Evolutionary conservation across 805 yeast genomes (phyloP).

Genomic region (Wickerhamiella allomyrinae): DNA sequence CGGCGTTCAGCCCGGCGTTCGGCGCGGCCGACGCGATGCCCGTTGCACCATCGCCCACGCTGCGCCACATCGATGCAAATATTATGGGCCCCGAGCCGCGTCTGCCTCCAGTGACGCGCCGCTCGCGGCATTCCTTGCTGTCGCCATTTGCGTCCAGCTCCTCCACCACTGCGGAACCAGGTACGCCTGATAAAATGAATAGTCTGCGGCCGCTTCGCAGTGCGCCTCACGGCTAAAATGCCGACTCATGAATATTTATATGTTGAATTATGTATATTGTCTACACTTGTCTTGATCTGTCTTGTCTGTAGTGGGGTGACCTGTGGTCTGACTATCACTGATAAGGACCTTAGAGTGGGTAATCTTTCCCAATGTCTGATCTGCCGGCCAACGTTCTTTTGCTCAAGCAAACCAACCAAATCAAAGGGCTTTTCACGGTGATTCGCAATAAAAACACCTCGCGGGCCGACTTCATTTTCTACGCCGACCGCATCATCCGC

Average conservation of each 20-base stretch:
- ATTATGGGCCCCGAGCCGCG: conserved; percentile 15
- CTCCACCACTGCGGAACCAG: not conserved
- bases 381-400: conserved; percentile 32
- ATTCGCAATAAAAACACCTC: conserved; percentile 70
- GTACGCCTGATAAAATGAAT: too few species aligned
- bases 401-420: conserved; percentile 80
- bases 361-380: not conserved
- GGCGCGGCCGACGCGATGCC: not conserved
- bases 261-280: too few species aligned
- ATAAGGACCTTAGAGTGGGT: too few species aligned
- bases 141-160: not conserved
- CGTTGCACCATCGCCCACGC: conserved; percentile 15
- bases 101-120: conserved; percentile 2
- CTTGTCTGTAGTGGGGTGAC: too few species aligned
- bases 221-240: not conserved
- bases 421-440: conserved; percentile 74
- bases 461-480: conserved; percentile 88
- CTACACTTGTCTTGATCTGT: too few species aligned
- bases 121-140: not conserved
- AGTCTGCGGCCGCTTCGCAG: not conserved
- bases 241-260: not conserved
- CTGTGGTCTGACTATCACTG: too few species aligned
- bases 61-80: conserved; percentile 18
- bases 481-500: conserved; percentile 88
- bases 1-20: conserved; percentile 11